Base-by-base conservation (phyloP, 1,139 yeast genomes). In the Ogataea hybrid region DNA sequence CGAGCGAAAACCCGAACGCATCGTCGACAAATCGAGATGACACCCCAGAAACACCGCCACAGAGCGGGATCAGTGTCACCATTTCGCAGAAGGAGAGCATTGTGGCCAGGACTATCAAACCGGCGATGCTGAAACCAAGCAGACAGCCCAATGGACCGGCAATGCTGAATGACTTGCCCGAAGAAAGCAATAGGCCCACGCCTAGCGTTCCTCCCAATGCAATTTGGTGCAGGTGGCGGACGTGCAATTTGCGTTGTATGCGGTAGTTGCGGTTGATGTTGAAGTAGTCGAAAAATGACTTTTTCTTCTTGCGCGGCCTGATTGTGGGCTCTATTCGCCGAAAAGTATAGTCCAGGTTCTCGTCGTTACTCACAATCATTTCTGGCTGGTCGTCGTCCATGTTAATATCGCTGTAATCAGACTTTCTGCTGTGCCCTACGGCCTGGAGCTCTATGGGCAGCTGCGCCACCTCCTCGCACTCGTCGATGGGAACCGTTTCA, bases 121-220 rank as follows among this genome's bases (percentile, higher is more conserved):
- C 94, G 29, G 87, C 76, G 9, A 86, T 64, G 0, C 73, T 47
- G 56, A 80, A 87, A 2, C 95, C 95, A 3, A 88, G 56, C 8
- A 86, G 61, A 2, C 89, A 77, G 0, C 96, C 96, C 43, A 87
- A 67, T 0, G 96, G 95, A 2, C 96, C 96, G 2, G 90, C 84
- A 15, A 81, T 79, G 21, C 83, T 73, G 39, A 88, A 71, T 1
- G 89, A 85, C 52, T 83, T 82, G 1, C 96, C 95, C n/a, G 86
- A 74, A 38, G 84, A 82, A 32, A 85, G 66, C 50, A 85, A 73
- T 14, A 86, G 63, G 0, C 95, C 95, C n/a, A 86, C 90, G 1
- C 95, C 95, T 5, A 86, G 65, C 0, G 92, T 84, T 1, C 92
- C 94, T 2, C 94, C 92, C 32, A 88, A 69, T 0, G 95, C 86